Evolutionary conservation across 75 land plant genomes (phyloP), one percentile per base, ranked within the genome.

Genomic region (Sequoiadendron giganteum): DNA sequence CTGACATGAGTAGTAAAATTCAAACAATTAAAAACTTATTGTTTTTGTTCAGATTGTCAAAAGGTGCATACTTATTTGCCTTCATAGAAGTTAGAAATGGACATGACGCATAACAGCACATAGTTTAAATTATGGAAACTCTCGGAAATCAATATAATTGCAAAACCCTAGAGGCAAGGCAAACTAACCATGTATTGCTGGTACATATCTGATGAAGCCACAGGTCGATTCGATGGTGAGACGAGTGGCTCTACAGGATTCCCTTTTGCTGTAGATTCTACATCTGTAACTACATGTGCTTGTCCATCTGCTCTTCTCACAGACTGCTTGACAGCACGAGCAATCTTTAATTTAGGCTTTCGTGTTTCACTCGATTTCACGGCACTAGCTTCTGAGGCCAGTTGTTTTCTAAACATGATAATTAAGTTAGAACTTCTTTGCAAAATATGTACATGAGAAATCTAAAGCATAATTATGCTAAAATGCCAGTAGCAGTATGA

Each of bases 251-350:
- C 84, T 3, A 13, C 52, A 47, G 52, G 52, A 82, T 49, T 82
- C 49, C 84, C 84, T 82, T 82, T 49, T 25, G 84, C 84, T 8
- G 52, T 45, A 82, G 84, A 82, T 82, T 82, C 84, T 82, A 82
- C 34, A 82, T 82, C 84, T 47, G 48, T 82, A 45, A 47, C 84
- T 28, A 16, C 13, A 13, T 47, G 30, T 10, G 84, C 52, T n/a
- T 82, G 84, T n/a, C 84, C 84, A 82, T 82, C 84, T 82, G 84
- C 49, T 82, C 84, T 82, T 15, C 38, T 75, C 77, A 85, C 43
- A 55, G 68, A 34, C 19, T 85, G 86, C 49, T 85, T 85, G n/a
- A 30, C 32, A 13, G 86, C 65, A 52, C 86, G 86, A 18, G 86
- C 40, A 85, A 85, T 32, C 65, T 85, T 85, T 36, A 85, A 54